These are phyloP conservation scores for Blastobotrys ciferrii DNA, from an alignment of 1,139 yeast species.

Conservation along the genomic window DNA sequence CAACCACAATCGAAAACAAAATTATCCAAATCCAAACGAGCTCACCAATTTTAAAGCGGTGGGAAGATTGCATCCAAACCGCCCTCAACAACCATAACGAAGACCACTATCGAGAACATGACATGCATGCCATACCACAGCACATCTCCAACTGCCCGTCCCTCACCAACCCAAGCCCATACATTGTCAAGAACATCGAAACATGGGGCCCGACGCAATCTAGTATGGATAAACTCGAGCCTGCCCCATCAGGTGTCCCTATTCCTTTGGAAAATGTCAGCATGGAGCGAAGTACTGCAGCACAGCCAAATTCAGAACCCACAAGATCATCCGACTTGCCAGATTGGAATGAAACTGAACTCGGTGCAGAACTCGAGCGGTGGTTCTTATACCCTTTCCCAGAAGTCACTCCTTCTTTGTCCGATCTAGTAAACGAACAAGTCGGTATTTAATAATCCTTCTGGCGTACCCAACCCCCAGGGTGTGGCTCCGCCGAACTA, in stretches of 20 bases:
- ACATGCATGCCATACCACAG: background rate
- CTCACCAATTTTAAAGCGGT: background rate
- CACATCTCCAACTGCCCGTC: background rate
- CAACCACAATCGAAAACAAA: constrained; percentile 6
- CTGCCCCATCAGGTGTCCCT: background rate
- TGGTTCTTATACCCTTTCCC: constrained; percentile 14
- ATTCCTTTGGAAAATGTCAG: background rate
- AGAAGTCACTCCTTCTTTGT: constrained; percentile 2
- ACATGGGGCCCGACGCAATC: background rate
- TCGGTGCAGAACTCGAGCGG: constrained; percentile 14
- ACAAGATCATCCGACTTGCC: constrained; percentile 7
- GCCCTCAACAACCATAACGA: background rate
- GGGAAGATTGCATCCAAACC: background rate
- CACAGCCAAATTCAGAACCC: no score
- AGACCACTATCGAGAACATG: background rate
- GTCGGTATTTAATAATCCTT: background rate
- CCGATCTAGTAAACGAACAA: background rate
- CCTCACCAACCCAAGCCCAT: background rate
- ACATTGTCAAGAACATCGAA: background rate
- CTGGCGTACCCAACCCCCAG: no score
- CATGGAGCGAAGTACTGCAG: background rate
- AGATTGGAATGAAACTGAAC: constrained; percentile 8
- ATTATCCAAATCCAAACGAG: background rate
- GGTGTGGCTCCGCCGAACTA: no score
- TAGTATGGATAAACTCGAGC: background rate